Percentiles rank a stretch among this genome's conserved stretches.
These are phyloP conservation scores for Nadsonia commutata DNA, from an alignment of 1,139 yeast species.

Conservation along the genomic window DNA sequence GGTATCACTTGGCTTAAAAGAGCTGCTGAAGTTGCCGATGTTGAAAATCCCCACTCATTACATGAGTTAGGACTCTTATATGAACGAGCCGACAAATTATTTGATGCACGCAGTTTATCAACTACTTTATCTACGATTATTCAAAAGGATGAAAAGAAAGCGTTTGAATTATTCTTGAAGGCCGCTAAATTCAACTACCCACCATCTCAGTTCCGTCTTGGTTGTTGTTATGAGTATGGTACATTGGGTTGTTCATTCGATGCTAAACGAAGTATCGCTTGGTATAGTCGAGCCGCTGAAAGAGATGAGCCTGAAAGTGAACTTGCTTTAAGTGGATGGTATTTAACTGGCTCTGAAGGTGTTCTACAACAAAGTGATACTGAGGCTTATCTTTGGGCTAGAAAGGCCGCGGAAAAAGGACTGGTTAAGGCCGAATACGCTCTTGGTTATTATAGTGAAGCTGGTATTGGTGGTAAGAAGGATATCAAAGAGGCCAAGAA, in stretches of 20 bases:
- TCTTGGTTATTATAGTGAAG: slow-evolving; percentile 67
- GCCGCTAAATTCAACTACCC: slow-evolving; percentile 69
- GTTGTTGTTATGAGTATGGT: slow-evolving; percentile 79
- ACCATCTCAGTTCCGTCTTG: slow-evolving; percentile 75
- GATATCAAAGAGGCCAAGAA: slow-evolving; percentile 34
- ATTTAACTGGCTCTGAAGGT: slow-evolving; percentile 65
- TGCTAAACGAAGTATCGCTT: slow-evolving; percentile 65
- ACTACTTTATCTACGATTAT: slow-evolving; percentile 14
- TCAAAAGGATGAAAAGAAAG: slow-evolving; percentile 34
- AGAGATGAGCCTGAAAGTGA: slow-evolving; percentile 74
- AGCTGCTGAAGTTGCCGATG: slow-evolving; percentile 34
- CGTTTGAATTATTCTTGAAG: slow-evolving; percentile 54
- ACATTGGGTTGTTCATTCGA: slow-evolving; percentile 52
- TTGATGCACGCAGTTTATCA: slow-evolving; percentile 9
- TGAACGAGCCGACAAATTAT: slow-evolving; percentile 41
- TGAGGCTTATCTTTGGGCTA: slow-evolving; percentile 82
- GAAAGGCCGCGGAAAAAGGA: slow-evolving; percentile 62
- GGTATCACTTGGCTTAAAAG: slow-evolving; percentile 43
- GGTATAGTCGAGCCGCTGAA: slow-evolving; percentile 73
- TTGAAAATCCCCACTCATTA: slow-evolving; percentile 37
- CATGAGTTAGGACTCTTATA: slow-evolving; percentile 57
- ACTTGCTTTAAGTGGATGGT: slow-evolving; percentile 87
- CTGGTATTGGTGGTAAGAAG: slow-evolving; percentile 52
- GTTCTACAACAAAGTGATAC: slow-evolving; percentile 57
- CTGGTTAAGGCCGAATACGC: slow-evolving; percentile 72